Conservation (phyloP, 352 stramenopile species). For the Globisporangium abappressorium region DNA sequence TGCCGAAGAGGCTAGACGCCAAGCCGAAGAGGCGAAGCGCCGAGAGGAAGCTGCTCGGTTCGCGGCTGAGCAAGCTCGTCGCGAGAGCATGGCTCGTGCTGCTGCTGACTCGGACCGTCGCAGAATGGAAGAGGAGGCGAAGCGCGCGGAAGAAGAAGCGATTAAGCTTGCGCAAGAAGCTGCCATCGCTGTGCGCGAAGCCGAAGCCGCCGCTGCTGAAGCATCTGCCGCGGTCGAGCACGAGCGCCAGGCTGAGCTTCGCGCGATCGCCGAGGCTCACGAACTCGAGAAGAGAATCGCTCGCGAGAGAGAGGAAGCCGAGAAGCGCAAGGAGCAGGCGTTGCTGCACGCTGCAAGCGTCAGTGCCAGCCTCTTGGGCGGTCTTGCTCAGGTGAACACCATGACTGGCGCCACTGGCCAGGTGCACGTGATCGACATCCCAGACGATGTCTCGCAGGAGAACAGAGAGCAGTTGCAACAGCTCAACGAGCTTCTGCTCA, state of each 20-base stretch:
- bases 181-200: slow-evolving; percentile 54
- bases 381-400: slow-evolving; percentile 78
- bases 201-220: slow-evolving; percentile 66
- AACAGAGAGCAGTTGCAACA: slow-evolving; percentile 85
- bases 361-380: slow-evolving; percentile 69
- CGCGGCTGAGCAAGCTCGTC: slow-evolving; percentile 51
- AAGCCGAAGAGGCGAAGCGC: slow-evolving; percentile 82
- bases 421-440: slow-evolving; percentile 82
- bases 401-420: slow-evolving; percentile 61
- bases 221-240: slow-evolving; percentile 73
- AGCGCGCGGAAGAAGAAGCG: slow-evolving; percentile 57
- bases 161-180: slow-evolving; percentile 55
- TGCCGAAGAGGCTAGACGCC: slow-evolving; percentile 64
- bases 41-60: slow-evolving; percentile 67
- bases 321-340: slow-evolving; percentile 59
- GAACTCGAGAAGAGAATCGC: slow-evolving; percentile 59
- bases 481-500: slow-evolving; percentile 82
- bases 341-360: slow-evolving; percentile 70
- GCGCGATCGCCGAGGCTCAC: slow-evolving; percentile 71
- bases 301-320: slow-evolving; percentile 51
- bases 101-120: slow-evolving; percentile 56
- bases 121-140: slow-evolving; percentile 70
- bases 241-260: slow-evolving; percentile 77
- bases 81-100: slow-evolving; percentile 54
- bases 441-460: slow-evolving; percentile 78